Percentiles rank a stretch among this genome's conserved stretches.
phyloP scores from a whole-genome alignment of 1,284 basidiomycete species.

The Puccinia horiana region DNA sequence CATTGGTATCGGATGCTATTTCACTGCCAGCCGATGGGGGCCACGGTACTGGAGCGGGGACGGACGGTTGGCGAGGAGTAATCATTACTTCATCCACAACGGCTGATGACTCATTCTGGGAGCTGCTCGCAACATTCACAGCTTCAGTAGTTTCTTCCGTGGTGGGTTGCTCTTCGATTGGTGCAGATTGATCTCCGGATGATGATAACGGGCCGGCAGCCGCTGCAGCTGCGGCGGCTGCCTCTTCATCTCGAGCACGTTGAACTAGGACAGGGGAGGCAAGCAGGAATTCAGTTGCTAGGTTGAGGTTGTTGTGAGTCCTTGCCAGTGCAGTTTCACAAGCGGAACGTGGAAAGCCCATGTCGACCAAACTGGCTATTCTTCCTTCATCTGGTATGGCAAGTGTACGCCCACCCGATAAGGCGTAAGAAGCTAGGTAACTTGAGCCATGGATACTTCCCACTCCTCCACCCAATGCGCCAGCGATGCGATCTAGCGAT shows the following conservation, averaged over 20 bases:
- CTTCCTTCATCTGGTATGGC: slow-evolving; percentile 59
- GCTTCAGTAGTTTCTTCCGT: neutral
- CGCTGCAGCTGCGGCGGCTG: slow-evolving; percentile 58
- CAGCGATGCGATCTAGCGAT: slow-evolving; percentile 41
- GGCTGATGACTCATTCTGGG: neutral
- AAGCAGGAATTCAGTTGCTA: slow-evolving; percentile 85
- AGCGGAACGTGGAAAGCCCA: slow-evolving; percentile 89
- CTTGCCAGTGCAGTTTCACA: slow-evolving; percentile 80
- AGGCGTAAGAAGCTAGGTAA: slow-evolving; percentile 53
- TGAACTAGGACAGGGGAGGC: slow-evolving; percentile 74
- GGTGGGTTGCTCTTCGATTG: slow-evolving; percentile 14
- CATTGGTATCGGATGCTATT: neutral
- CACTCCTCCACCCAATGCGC: slow-evolving; percentile 43
- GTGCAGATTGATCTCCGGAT: slow-evolving; percentile 50
- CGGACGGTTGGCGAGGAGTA: neutral
- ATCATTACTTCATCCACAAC: neutral
- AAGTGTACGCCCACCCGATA: slow-evolving; percentile 55
- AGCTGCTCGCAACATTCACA: neutral
- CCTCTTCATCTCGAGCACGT: slow-evolving; percentile 52
- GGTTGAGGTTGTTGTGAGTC: slow-evolving; percentile 81
- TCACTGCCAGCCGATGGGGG: neutral
- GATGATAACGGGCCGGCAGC: slow-evolving; percentile 62
- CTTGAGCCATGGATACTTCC: slow-evolving; percentile 43
- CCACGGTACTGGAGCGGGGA: neutral
- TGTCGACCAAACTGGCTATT: slow-evolving; percentile 82